Percentiles rank a stretch among this genome's conserved stretches.
Conservation (phyloP, 2,329 filamentous ascomycete species). For the Aspergillus sp. region DNA sequence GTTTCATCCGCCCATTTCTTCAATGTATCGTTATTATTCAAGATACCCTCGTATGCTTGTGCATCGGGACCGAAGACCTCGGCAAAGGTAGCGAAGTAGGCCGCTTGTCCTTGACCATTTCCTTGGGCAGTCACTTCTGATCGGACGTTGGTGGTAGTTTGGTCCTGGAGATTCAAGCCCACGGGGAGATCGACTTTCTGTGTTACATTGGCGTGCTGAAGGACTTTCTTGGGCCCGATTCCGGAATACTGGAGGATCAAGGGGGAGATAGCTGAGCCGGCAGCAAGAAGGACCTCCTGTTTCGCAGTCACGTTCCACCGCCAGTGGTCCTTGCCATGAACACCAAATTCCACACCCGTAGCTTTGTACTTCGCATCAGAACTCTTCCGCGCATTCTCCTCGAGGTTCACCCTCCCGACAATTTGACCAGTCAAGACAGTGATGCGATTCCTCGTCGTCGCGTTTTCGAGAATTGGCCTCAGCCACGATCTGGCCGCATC, state of each 20-base stretch:
- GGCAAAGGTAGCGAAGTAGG: conserved; percentile 22
- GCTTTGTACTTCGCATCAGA: conserved; percentile 5
- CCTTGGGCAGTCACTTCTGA: conserved; percentile 7
- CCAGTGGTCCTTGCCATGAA: conserved; percentile 9
- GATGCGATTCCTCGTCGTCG: conserved; percentile 12
- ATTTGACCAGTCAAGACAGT: conserved; percentile 20
- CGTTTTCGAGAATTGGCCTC: conserved; percentile 6
- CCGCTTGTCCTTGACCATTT: conserved; percentile 19
- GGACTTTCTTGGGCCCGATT: conserved; percentile 16
- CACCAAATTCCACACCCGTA: conserved; percentile 20
- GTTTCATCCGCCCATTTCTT: conserved; percentile 20
- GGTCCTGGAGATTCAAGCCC: conserved; percentile 24
- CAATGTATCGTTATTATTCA: conserved; percentile 13
- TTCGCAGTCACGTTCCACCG: conserved; percentile 15
- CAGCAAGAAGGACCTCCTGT: conserved; percentile 22
- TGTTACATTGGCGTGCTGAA: conserved; percentile 9
- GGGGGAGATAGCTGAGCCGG: conserved; percentile 21
- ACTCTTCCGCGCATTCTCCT: conserved; percentile 1
- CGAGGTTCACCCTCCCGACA: conserved; percentile 18
- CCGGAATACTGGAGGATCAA: conserved; percentile 23
- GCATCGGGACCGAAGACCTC: conserved; percentile 17
- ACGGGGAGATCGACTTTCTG: conserved; percentile 21
- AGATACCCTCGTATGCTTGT: conserved; percentile 11
- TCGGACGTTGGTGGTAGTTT: conserved; percentile 19
- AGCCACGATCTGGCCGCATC: conserved; percentile 24